These are phyloP conservation scores for Botrytis elliptica DNA, from an alignment of 2,329 filamentous ascomycete species.

Conservation along the genomic window DNA sequence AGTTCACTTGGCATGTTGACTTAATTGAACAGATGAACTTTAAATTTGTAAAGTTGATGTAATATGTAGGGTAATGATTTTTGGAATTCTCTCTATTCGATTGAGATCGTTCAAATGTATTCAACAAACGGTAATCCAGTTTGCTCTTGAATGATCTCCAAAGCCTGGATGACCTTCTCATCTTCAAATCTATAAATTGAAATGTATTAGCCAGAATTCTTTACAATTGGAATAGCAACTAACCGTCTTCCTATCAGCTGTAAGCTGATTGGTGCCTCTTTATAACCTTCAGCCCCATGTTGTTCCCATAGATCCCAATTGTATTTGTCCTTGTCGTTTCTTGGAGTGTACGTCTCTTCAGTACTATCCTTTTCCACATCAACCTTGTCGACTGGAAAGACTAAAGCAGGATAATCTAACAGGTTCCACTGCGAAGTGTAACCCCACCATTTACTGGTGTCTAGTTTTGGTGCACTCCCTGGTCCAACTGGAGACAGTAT, in stretches of 20 bases:
- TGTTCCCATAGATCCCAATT: slow-evolving; percentile 41
- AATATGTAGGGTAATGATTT: not conserved
- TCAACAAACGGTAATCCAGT: slow-evolving; percentile 38
- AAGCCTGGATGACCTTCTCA: slow-evolving; percentile 41
- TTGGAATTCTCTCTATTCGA: too few species aligned
- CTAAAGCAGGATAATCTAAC: slow-evolving; percentile 62
- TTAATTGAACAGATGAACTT: not conserved
- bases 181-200: slow-evolving; percentile 39
- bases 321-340: slow-evolving; percentile 38
- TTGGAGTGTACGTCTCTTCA: slow-evolving; percentile 36
- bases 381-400: slow-evolving; percentile 55
- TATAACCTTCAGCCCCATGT: slow-evolving; percentile 41
- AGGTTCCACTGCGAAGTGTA: slow-evolving; percentile 69
- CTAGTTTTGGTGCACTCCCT: slow-evolving; percentile 51
- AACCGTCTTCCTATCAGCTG: slow-evolving; percentile 42
- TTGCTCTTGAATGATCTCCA: slow-evolving; percentile 40
- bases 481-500: slow-evolving; percentile 61
- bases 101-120: slow-evolving; percentile 27
- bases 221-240: not conserved
- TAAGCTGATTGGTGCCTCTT: slow-evolving; percentile 44
- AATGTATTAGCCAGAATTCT: slow-evolving; percentile 23
- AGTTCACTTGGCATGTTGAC: not conserved
- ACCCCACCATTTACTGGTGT: slow-evolving; percentile 56
- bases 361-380: slow-evolving; percentile 35
- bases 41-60: not conserved